A percentile compares a stretch with the other conserved stretches of the same genome.
These are phyloP conservation scores for Schwanniomyces polymorphus DNA, from an alignment of 805 yeast genomes.

Conservation along the genomic window DNA sequence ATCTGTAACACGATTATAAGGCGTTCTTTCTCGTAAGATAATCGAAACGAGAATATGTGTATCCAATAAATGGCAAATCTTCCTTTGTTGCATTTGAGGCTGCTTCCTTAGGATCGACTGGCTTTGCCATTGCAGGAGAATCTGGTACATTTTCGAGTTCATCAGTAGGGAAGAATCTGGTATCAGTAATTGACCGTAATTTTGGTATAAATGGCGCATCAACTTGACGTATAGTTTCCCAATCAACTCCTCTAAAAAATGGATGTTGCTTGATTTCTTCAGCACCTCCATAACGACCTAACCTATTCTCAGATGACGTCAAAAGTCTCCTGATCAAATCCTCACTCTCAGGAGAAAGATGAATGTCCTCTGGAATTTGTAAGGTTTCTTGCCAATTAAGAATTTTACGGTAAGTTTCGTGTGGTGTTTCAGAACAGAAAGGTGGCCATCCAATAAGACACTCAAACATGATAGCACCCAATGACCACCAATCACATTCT, in stretches of 20 bases:
- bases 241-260: slow-evolving; percentile 92
- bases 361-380: slow-evolving; percentile 89
- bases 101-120: slow-evolving; percentile 64
- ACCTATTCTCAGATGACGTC: slow-evolving; percentile 74
- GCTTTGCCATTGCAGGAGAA: slow-evolving; percentile 58
- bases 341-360: slow-evolving; percentile 83
- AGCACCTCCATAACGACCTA: slow-evolving; percentile 91
- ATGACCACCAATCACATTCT: slow-evolving; percentile 98
- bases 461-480: slow-evolving; percentile 96
- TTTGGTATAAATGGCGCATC: slow-evolving; percentile 95
- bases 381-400: slow-evolving; percentile 88
- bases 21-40: slow-evolving; percentile 80
- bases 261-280: slow-evolving; percentile 89
- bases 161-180: slow-evolving; percentile 97
- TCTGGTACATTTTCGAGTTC: slow-evolving; percentile 95
- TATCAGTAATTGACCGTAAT: slow-evolving; percentile 88
- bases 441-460: slow-evolving; percentile 98
- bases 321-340: slow-evolving; percentile 77
- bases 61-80: slow-evolving; percentile 95
- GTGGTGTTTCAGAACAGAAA: slow-evolving; percentile 91
- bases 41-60: slow-evolving; percentile 93
- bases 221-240: slow-evolving; percentile 84
- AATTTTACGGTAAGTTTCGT: slow-evolving; percentile 89
- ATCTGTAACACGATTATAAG: slow-evolving; percentile 15
- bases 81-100: slow-evolving; percentile 58